Conservation (phyloP, 768 basidiomycete species). For the Russula foetens region DNA sequence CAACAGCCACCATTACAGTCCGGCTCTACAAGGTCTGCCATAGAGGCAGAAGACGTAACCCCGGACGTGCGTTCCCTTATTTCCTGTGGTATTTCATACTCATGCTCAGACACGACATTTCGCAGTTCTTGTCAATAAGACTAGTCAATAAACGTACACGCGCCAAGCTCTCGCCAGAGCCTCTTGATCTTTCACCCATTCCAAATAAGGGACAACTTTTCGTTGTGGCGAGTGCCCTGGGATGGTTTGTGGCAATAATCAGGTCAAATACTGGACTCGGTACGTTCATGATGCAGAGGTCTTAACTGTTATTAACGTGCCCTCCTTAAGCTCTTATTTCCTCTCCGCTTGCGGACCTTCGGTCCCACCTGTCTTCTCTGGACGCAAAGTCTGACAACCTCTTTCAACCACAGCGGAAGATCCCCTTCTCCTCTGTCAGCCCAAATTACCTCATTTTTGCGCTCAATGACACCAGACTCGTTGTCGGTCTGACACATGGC, state of each 20-base stretch:
- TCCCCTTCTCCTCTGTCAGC: slow-evolving; percentile 37
- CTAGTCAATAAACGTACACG: slow-evolving; percentile 55
- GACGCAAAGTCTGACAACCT: slow-evolving; percentile 29
- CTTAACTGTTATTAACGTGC: neutral
- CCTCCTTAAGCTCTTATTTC: slow-evolving; percentile 44
- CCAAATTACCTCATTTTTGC: slow-evolving; percentile 52
- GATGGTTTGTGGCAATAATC: slow-evolving; percentile 63
- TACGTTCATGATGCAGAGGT: slow-evolving; percentile 16
- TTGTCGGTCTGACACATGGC: slow-evolving; percentile 53
- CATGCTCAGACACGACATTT: neutral
- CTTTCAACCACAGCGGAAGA: slow-evolving; percentile 45
- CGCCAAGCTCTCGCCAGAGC: slow-evolving; percentile 48
- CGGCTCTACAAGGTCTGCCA: slow-evolving; percentile 1
- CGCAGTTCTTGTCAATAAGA: slow-evolving; percentile 32
- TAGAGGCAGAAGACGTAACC: slow-evolving; percentile 16
- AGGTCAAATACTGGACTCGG: slow-evolving; percentile 28
- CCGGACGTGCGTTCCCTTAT: slow-evolving; percentile 13
- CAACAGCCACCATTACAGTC: slow-evolving; percentile 14
- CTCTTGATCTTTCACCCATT: slow-evolving; percentile 35
- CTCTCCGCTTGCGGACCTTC: slow-evolving; percentile 56
- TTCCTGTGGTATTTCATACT: neutral
- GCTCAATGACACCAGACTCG: slow-evolving; percentile 47
- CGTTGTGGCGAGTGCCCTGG: slow-evolving; percentile 48
- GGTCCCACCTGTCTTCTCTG: slow-evolving; percentile 41
- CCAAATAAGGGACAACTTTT: slow-evolving; percentile 46